Percentiles rank a stretch among this genome's conserved stretches.
phyloP scores from a whole-genome alignment of 2,329 filamentous ascomycete species.

The Trematosphaeria pertusa region DNA sequence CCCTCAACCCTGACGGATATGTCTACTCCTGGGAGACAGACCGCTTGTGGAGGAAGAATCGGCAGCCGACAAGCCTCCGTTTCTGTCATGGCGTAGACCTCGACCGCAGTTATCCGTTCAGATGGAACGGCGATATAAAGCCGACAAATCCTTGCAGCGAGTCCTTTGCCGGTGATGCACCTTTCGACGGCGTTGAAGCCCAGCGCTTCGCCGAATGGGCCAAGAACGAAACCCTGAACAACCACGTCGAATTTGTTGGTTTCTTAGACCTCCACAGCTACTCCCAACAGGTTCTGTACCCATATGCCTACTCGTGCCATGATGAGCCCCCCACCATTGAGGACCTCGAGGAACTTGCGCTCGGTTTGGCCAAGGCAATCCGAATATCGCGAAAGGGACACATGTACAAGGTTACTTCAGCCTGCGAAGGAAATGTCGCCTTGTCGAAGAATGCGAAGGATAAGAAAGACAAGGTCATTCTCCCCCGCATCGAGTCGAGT shows the following conservation, averaged over 20 bases:
- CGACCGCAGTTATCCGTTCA: constrained; percentile 83
- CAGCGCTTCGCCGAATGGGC: constrained; percentile 81
- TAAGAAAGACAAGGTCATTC: constrained; percentile 38
- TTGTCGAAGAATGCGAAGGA: constrained; percentile 41
- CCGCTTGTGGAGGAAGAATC: constrained; percentile 92
- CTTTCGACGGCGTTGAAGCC: constrained; percentile 86
- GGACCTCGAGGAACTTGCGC: constrained; percentile 87
- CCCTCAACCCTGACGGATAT: constrained; percentile 92
- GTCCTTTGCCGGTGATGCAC: constrained; percentile 80
- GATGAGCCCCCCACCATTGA: constrained; percentile 83
- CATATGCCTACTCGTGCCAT: constrained; percentile 85
- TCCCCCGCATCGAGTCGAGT: constrained; percentile 70
- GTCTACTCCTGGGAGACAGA: constrained; percentile 93
- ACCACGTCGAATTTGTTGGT: constrained; percentile 79
- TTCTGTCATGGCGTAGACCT: constrained; percentile 91
- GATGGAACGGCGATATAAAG: constrained; percentile 75
- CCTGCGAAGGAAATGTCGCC: constrained; percentile 79
- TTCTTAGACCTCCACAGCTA: constrained; percentile 94
- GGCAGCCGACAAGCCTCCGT: constrained; percentile 79
- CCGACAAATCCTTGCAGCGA: constrained; percentile 85
- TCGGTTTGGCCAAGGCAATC: constrained; percentile 89
- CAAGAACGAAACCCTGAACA: constrained; percentile 73
- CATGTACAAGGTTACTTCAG: constrained; percentile 73
- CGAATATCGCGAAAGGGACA: constrained; percentile 77
- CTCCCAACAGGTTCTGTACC: constrained; percentile 92